Evolutionary conservation across 495 filamentous ascomycete species (phyloP).

Genomic region (Aspergillus nidulans): DNA sequence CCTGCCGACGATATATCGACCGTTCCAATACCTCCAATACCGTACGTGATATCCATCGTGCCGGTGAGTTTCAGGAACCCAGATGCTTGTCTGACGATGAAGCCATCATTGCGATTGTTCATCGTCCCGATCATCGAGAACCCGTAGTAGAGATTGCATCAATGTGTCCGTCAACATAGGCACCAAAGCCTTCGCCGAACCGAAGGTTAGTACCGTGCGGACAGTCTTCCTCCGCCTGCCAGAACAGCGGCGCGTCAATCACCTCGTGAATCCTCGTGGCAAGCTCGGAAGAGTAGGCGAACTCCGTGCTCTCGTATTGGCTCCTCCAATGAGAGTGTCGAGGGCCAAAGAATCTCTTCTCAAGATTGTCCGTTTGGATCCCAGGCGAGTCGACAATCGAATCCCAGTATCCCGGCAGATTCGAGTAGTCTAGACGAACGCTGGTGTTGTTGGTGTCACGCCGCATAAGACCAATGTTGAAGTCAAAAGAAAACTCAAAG

Average conservation of each 20-base stretch:
- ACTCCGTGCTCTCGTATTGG: not conserved
- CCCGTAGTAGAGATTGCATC: not conserved
- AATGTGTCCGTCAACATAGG: not conserved
- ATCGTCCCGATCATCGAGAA: not conserved
- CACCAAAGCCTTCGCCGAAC: not conserved
- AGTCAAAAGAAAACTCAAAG: constrained; percentile 7
- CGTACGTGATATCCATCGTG: not conserved
- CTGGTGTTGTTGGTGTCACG: constrained; percentile 3
- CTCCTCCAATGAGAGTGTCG: not conserved
- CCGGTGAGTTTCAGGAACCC: not conserved
- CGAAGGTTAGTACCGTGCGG: not conserved
- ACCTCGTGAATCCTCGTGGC: not conserved
- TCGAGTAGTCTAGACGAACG: constrained; percentile 9
- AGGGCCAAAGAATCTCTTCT: not conserved
- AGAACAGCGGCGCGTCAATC: not conserved
- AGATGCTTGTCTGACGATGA: not conserved
- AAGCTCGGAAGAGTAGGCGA: not conserved
- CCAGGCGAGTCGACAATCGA: not conserved
- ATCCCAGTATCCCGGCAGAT: constrained; percentile 7
- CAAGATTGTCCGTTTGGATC: not conserved
- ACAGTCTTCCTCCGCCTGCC: not conserved
- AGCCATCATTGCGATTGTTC: not conserved
- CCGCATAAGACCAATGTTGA: not conserved
- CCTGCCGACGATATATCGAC: not conserved
- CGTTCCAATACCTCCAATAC: not conserved